Conservation (phyloP, 2,329 filamentous ascomycete species). For the Pestalotiopsis sp. region DNA sequence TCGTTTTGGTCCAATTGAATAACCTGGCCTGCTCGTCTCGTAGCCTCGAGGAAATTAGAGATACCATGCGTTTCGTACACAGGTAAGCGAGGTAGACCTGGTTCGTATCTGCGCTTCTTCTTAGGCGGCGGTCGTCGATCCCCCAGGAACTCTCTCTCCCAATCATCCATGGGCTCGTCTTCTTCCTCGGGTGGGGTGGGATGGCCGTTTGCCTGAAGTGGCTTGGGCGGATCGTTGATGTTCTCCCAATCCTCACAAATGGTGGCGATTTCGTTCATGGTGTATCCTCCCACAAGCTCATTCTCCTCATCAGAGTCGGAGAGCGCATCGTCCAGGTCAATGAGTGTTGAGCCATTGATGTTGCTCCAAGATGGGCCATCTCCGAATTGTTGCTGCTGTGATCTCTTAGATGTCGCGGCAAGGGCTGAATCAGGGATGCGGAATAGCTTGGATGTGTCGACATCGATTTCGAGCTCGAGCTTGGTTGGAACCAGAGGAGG, state of each 20-base stretch:
- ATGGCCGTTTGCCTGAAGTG: conserved; percentile 17
- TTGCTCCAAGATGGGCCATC: conserved; percentile 50
- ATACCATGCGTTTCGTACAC: conserved; percentile 69
- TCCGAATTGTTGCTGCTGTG: conserved; percentile 39
- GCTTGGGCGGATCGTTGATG: conserved; percentile 46
- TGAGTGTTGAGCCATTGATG: conserved; percentile 40
- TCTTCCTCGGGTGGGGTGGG: conserved; percentile 33
- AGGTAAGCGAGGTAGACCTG: conserved; percentile 58
- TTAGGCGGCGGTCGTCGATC: conserved; percentile 56
- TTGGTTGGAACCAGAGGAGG: conserved; percentile 74
- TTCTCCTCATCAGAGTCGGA: conserved; percentile 51
- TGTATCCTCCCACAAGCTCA: conserved; percentile 73
- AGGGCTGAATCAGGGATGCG: conserved; percentile 66
- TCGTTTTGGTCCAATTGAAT: conserved; percentile 87
- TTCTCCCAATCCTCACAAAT: conserved; percentile 85
- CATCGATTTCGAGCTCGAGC: conserved; percentile 79
- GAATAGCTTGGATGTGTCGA: conserved; percentile 85
- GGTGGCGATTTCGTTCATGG: conserved; percentile 77
- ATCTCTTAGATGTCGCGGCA: conserved; percentile 50
- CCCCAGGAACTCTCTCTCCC: conserved; percentile 59
- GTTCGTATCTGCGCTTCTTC: conserved; percentile 65
- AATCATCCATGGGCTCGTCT: conserved; percentile 59
- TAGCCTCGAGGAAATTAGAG: conserved; percentile 76
- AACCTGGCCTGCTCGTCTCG: conserved; percentile 71
- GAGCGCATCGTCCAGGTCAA: conserved; percentile 39